Percentiles rank a stretch among this genome's conserved stretches.
Conservation (phyloP, 1,139 yeast species). For the Diutina mesorugosa region DNA sequence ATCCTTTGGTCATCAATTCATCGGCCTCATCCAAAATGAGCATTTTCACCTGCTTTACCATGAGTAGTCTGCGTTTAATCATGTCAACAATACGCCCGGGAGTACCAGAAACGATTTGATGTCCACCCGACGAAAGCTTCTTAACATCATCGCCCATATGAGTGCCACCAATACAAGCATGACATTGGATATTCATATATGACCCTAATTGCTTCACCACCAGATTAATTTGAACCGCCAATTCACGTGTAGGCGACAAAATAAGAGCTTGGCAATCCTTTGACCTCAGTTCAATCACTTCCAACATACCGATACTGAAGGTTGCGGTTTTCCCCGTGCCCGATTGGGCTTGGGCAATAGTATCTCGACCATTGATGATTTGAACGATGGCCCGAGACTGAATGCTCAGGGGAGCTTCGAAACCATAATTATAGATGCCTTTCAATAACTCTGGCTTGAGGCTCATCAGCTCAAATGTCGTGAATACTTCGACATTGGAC, state of each 20-base stretch:
- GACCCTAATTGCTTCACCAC: slow-evolving; percentile 81
- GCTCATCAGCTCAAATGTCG: slow-evolving; percentile 70
- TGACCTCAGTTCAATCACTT: slow-evolving; percentile 56
- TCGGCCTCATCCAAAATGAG: slow-evolving; percentile 90
- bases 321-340: slow-evolving; percentile 99
- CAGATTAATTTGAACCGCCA: slow-evolving; percentile 79
- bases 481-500: slow-evolving; percentile 47
- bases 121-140: slow-evolving; percentile 52
- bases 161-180: slow-evolving; percentile 92
- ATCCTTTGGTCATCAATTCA: slow-evolving; percentile 80
- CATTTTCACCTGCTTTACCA: slow-evolving; percentile 65
- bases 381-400: slow-evolving; percentile 92
- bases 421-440: slow-evolving; percentile 86
- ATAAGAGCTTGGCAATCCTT: slow-evolving; percentile 74
- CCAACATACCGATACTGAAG: slow-evolving; percentile 82
- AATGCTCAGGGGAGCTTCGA: slow-evolving; percentile 89
- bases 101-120: slow-evolving; percentile 91
- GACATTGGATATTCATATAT: slow-evolving; percentile 71
- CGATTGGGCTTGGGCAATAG: slow-evolving; percentile 95
- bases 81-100: slow-evolving; percentile 91
- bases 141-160: slow-evolving; percentile 72
- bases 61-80: slow-evolving; percentile 62
- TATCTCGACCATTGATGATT: slow-evolving; percentile 81
- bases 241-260: slow-evolving; percentile 90
- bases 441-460: slow-evolving; percentile 52